Conservation (phyloP, 2,329 filamentous ascomycete genomes). For the Orbilia blumenaviensis region DNA sequence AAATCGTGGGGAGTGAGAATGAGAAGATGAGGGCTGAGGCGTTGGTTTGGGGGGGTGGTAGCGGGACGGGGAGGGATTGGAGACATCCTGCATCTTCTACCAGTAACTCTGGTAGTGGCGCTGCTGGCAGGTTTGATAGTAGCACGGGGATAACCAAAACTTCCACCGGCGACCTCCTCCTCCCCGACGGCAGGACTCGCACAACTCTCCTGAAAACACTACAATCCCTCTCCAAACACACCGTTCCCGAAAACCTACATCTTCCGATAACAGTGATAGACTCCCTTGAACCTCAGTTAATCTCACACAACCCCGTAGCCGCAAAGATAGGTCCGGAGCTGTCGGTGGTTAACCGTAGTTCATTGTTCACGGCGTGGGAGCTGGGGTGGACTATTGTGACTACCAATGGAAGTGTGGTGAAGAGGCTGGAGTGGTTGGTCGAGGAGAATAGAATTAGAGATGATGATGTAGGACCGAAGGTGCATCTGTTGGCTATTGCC, state of each 20-base stretch:
- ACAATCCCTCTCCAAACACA: constrained; percentile 61
- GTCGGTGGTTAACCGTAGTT: constrained; percentile 72
- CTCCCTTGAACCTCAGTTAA: constrained; percentile 62
- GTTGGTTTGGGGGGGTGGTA: constrained; percentile 68
- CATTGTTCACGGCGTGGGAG: constrained; percentile 78
- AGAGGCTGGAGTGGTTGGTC: constrained; percentile 70
- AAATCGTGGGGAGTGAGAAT: constrained; percentile 70
- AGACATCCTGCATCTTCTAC: constrained; percentile 54
- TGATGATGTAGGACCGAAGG: constrained; percentile 67
- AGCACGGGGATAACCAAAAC: neutral
- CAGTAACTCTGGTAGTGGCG: neutral
- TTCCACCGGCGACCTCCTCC: neutral
- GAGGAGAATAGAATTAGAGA: constrained; percentile 66
- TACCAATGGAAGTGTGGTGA: constrained; percentile 74
- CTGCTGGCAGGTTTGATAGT: neutral
- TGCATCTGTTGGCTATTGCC: constrained; percentile 73
- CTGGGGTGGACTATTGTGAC: constrained; percentile 72
- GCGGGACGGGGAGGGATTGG: constrained; percentile 65
- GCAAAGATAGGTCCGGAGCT: constrained; percentile 64
- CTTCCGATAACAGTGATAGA: constrained; percentile 71
- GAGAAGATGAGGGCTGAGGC: constrained; percentile 69
- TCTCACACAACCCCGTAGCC: constrained; percentile 64
- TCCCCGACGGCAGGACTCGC: constrained; percentile 1
- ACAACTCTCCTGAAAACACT: constrained; percentile 58
- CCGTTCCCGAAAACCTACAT: constrained; percentile 60